Conservation (phyloP, 2,329 filamentous ascomycete species). For the Coniella lustricola region DNA sequence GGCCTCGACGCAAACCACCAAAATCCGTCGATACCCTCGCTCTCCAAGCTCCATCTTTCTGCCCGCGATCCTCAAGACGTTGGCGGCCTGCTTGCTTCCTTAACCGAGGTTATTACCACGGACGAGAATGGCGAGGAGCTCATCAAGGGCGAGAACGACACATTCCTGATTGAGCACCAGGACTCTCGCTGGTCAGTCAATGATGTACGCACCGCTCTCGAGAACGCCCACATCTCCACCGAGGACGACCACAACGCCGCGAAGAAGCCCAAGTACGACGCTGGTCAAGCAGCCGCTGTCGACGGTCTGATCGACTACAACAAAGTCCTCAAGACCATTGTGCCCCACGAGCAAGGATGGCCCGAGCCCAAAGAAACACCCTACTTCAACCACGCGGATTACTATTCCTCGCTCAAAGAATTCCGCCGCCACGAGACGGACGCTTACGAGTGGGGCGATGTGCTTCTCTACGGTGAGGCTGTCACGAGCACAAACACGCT, state of each 20-base stretch:
- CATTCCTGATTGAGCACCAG: constrained; percentile 68
- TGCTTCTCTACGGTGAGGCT: constrained; percentile 82
- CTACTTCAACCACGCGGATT: constrained; percentile 77
- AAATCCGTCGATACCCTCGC: constrained; percentile 62
- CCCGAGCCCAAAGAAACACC: constrained; percentile 71
- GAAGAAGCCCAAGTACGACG: constrained; percentile 11
- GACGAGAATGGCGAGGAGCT: constrained; percentile 58
- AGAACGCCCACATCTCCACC: constrained; percentile 23
- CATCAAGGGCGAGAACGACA: constrained; percentile 75
- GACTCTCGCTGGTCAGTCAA: constrained; percentile 53
- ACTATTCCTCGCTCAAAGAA: constrained; percentile 61
- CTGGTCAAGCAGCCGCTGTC: constrained; percentile 22
- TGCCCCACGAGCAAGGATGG: constrained; percentile 61
- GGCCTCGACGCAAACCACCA: constrained; percentile 72
- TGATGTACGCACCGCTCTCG: constrained; percentile 47
- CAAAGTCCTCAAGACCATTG: constrained; percentile 63
- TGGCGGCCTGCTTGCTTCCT: constrained; percentile 58
- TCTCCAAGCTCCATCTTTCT: constrained; percentile 78
- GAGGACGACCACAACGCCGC: constrained; percentile 2
- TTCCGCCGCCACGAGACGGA: constrained; percentile 55
- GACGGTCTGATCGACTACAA: constrained; percentile 69
- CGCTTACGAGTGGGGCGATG: constrained; percentile 64
- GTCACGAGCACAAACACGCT: constrained; percentile 91
- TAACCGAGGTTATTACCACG: constrained; percentile 59
- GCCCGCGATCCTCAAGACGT: constrained; percentile 59